Evolutionary conservation across 306 rosid genomes (phyloP).

Genomic region (Mimosa pudica): DNA sequence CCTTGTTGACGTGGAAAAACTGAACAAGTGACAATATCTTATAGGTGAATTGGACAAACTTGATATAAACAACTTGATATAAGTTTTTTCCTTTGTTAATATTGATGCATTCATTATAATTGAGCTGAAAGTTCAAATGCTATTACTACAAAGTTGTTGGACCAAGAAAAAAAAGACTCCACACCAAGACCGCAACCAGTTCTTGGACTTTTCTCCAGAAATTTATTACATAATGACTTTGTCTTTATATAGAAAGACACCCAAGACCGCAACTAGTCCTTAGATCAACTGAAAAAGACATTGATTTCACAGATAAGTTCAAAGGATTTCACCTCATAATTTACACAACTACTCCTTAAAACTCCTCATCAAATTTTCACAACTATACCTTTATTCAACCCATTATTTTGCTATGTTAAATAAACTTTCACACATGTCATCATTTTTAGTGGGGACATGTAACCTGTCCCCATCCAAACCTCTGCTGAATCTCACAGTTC

Average conservation of each 20-base stretch:
- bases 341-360: neutral
- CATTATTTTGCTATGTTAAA: neutral
- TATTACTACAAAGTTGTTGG: neutral
- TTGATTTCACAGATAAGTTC: neutral
- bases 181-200: neutral
- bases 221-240: neutral
- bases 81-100: too few species aligned
- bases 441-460: slow-evolving; percentile 55
- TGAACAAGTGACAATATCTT: too few species aligned
- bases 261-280: neutral
- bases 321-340: neutral
- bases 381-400: neutral
- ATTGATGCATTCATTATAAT: neutral
- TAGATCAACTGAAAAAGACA: neutral
- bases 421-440: slow-evolving; percentile 47
- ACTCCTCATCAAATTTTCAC: neutral
- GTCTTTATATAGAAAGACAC: neutral
- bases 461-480: slow-evolving; percentile 44
- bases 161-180: neutral
- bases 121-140: neutral
- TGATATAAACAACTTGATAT: too few species aligned
- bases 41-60: too few species aligned
- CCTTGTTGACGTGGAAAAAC: too few species aligned
- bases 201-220: neutral
- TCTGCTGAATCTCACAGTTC: slow-evolving; percentile 37